phyloP scores from a whole-genome alignment of 768 basidiomycete species.

The Trametes sanguinea region DNA sequence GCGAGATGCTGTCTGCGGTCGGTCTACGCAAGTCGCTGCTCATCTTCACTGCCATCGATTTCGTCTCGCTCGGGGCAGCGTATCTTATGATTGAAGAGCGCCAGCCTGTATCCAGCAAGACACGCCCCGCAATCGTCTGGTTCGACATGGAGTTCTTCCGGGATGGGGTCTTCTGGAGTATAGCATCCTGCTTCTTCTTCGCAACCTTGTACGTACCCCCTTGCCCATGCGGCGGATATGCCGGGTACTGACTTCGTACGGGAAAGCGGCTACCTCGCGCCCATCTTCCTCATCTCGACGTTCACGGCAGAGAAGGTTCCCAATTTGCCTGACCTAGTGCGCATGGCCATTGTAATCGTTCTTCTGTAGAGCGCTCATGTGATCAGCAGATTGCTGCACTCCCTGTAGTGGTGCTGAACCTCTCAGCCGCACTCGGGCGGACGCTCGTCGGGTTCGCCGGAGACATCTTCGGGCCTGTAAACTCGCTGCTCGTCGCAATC shows the following conservation, averaged over 20 bases:
- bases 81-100: constrained; percentile 38
- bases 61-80: constrained; percentile 29
- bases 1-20: constrained; percentile 28
- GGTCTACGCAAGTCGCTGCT: constrained; percentile 37
- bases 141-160: constrained; percentile 24
- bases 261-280: constrained; percentile 23
- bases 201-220: constrained; percentile 21
- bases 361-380: background rate
- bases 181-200: constrained; percentile 26
- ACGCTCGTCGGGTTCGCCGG: constrained; percentile 25
- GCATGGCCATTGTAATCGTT: background rate
- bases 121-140: constrained; percentile 21
- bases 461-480: constrained; percentile 26
- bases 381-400: constrained; percentile 17
- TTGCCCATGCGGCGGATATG: background rate
- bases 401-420: constrained; percentile 24
- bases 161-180: constrained; percentile 29
- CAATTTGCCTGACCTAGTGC: constrained; percentile 12
- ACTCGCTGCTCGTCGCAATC: constrained; percentile 23
- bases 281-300: constrained; percentile 26
- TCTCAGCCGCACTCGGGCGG: constrained; percentile 25
- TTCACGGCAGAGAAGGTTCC: constrained; percentile 20
- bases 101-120: constrained; percentile 7
- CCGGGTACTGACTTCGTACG: background rate
- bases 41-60: constrained; percentile 34